phyloP scores from a whole-genome alignment of 352 stramenopile species.

The Phytophthora litchii region DNA sequence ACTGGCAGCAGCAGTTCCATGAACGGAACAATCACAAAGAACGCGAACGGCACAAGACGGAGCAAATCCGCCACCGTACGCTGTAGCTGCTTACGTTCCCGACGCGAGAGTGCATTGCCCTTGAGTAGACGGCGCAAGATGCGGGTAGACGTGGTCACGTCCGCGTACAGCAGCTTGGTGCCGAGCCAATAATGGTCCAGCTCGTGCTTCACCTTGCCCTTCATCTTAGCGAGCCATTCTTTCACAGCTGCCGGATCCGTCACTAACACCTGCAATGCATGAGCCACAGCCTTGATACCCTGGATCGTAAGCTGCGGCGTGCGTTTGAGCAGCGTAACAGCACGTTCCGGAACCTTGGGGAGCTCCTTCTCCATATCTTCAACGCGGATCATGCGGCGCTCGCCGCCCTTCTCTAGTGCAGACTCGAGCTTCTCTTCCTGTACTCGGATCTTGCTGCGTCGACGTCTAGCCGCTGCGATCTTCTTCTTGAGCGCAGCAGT shows the following conservation, averaged over 20 bases:
- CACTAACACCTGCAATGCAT: slow-evolving; percentile 64
- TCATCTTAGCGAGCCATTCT: slow-evolving; percentile 65
- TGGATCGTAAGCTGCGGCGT: slow-evolving; percentile 64
- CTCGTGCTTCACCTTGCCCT: slow-evolving; percentile 90
- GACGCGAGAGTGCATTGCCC: slow-evolving; percentile 93
- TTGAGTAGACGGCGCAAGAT: slow-evolving; percentile 92
- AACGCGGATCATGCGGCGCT: slow-evolving; percentile 80
- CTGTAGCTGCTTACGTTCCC: slow-evolving; percentile 97
- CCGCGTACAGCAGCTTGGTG: slow-evolving; percentile 95
- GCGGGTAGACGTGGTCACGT: slow-evolving; percentile 94
- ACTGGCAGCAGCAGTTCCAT: slow-evolving; percentile 98
- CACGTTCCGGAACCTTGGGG: slow-evolving; percentile 74
- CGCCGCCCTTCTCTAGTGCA: slow-evolving; percentile 77
- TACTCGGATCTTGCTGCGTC: slow-evolving; percentile 81
- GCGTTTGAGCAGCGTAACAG: slow-evolving; percentile 72
- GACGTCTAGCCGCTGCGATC: slow-evolving; percentile 67
- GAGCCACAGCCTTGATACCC: slow-evolving; percentile 58
- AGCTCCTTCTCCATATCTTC: slow-evolving; percentile 80
- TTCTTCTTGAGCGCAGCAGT: slow-evolving; percentile 79
- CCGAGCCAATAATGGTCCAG: slow-evolving; percentile 97
- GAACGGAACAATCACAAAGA: slow-evolving; percentile 98
- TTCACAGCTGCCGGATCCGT: slow-evolving; percentile 69
- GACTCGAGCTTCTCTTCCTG: slow-evolving; percentile 83
- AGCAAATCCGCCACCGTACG: slow-evolving; percentile 97
- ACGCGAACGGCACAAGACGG: slow-evolving; percentile 96